Base-by-base conservation (phyloP, 768 basidiomycete genomes). In the Lyophyllum semitale region DNA sequence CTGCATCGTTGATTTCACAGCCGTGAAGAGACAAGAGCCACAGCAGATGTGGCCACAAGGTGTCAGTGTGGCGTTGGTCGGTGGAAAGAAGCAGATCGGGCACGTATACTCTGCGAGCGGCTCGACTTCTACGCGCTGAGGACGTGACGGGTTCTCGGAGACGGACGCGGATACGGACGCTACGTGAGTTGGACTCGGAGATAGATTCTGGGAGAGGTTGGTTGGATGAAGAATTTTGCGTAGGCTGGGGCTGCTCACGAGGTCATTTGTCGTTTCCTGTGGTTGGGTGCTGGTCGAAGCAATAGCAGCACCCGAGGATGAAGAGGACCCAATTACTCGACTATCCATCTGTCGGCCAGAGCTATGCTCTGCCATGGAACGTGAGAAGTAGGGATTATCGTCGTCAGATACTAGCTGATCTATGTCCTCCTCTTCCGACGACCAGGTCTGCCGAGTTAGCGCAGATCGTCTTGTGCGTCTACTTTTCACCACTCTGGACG, bases 41-140 rank as follows among this genome's bases (percentile, higher is more conserved):
- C 91, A 92, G 57, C 85, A 84, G 35, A 93, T 77, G 59, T 93
- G 91, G 0, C 91, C 91, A 59, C 91, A 93, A 0, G 88, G 88
- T 0, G 89, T 91, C 43, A 93, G 66, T 1, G 89, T 88, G 4
- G 91, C 87, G 56, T 89, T 84, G 0, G 83, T 83, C 0, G 89
- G 89, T 0, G 87, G 80, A 37, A 77, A 84, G 75, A 91, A 90
- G 65, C 91, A 92, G 57, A 92, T 87, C 9, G 91, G 91, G 63
- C 91, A 91, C 0, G 80, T 82, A 66, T 90, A 91, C n/a, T 77
- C 71, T 0, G 85, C 78, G 15, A 89, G 76, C 0, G 68, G 73
- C 27, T 79, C 76, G 11, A 66, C 52, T 41, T 54, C 51, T 20
- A 65, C 61, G 49, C 42, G 23, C 18, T 47, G 48, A 13, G 53